Evolutionary conservation across 2,329 filamentous ascomycete genomes (phyloP).

Genomic region (Curvularia lunata): DNA sequence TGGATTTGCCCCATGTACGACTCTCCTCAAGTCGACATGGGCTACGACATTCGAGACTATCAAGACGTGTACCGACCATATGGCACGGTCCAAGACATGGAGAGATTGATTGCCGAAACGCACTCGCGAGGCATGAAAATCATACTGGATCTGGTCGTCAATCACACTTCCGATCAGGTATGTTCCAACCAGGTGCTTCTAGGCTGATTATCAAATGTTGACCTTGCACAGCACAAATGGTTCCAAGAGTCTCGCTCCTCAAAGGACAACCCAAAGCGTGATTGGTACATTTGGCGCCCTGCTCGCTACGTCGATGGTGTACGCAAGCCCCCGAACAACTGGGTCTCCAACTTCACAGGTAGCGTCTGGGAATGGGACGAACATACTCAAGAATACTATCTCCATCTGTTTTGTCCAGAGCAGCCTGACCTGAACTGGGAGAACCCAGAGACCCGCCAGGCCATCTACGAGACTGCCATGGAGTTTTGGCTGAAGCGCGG

Average conservation of each 20-base stretch:
- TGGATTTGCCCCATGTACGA: conserved; percentile 53
- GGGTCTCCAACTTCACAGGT: conserved; percentile 68
- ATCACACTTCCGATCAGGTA: conserved; percentile 50
- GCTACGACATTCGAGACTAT: conserved; percentile 50
- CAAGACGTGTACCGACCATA: conserved; percentile 49
- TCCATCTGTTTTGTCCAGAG: conserved; percentile 75
- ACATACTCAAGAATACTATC: conserved; percentile 73
- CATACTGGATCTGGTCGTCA: conserved; percentile 51
- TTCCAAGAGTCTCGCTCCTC: conserved; percentile 62
- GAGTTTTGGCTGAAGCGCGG: conserved; percentile 80
- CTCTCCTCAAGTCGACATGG: conserved; percentile 56
- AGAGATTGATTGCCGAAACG: conserved; percentile 45
- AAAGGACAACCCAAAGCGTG: conserved; percentile 57
- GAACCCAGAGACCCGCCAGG: conserved; percentile 68
- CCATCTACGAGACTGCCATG: conserved; percentile 72
- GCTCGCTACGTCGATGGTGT: conserved; percentile 60
- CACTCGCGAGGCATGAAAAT: conserved; percentile 49
- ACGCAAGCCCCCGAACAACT: conserved; percentile 76
- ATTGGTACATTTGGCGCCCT: conserved; percentile 64
- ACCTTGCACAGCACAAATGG: conserved; percentile 57
- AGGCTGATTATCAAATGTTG: conserved; percentile 1
- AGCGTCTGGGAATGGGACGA: conserved; percentile 75
- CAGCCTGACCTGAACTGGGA: conserved; percentile 92
- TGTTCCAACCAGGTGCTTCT: neutral
- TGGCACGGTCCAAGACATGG: conserved; percentile 50